These are phyloP conservation scores for Cyberlindnera amylophila DNA, from an alignment of 805 yeast genomes.

Conservation along the genomic window DNA sequence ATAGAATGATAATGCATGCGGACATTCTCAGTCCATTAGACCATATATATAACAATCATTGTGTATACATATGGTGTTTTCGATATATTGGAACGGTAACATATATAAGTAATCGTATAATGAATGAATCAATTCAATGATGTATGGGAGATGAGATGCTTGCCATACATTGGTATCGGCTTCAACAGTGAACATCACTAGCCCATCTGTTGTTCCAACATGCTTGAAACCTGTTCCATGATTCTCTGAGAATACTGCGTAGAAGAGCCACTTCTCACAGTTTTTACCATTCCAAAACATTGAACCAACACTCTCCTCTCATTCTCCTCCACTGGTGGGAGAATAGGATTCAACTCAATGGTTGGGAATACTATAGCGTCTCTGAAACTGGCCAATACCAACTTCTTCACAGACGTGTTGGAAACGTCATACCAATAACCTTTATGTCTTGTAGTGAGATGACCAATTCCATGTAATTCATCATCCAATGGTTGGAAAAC, in stretches of 20 bases:
- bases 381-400: constrained; percentile 45
- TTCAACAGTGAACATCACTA: too few relatives aligned
- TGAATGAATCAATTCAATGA: too few relatives aligned
- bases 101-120: too few relatives aligned
- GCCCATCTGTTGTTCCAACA: constrained; percentile 15
- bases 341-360: constrained; percentile 38
- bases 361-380: constrained; percentile 52
- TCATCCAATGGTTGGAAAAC: constrained; percentile 56
- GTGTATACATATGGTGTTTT: too few relatives aligned
- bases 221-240: constrained; percentile 41
- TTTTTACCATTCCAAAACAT: constrained; percentile 56
- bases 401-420: constrained; percentile 33
- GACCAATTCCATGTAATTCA: constrained; percentile 34
- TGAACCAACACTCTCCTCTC: constrained; percentile 46
- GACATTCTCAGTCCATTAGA: too few relatives aligned
- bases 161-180: too few relatives aligned
- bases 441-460: constrained; percentile 23
- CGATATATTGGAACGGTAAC: too few relatives aligned
- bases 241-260: constrained; percentile 52
- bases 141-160: too few relatives aligned
- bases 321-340: constrained; percentile 28
- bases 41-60: too few relatives aligned
- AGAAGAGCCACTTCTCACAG: constrained; percentile 38
- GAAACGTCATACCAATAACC: constrained; percentile 27
- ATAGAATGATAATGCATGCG: too few relatives aligned